Evolutionary conservation across 306 rosid genomes (phyloP), one percentile per base, ranked within the genome.

Genomic region (Prunus mume): DNA sequence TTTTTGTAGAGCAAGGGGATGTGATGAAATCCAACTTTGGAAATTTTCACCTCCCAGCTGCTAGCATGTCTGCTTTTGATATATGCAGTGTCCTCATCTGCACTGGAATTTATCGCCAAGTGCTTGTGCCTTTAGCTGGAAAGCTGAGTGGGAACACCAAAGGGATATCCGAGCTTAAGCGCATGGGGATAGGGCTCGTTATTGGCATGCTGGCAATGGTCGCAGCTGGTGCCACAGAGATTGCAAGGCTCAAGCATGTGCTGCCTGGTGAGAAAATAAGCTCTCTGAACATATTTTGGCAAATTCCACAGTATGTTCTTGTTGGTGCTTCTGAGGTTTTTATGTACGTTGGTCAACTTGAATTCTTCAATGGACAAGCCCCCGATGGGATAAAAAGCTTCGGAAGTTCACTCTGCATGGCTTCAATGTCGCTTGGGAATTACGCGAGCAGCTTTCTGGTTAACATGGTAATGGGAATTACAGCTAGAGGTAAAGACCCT

Each of bases 371-470:
- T 18, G 91, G 87, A 34, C 90, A 91, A 45, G 86, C 93, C 18
- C 96, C 91, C 11, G 93, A 91, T 20, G 93, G 96, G 22, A 83
- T 88, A 19, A 91, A 90, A 71, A 88, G 96, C 82, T 87, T 91
- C 30, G 96, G 96, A 49, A 88, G 93, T 61, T 89, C 93, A 15
- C 90, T 85, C 38, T 91, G 96, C 85, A 90, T 90, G 96, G 88
- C 96, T 11, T 88, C 93, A 1, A 88, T 88, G 43, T 85, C 96
- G 1, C 86, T 90, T 18, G 96, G 96, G 65, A 90, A 88, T 84
- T 90, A 86, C 25, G 87, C 83, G 28, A 88, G 93, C 73, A 86
- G 87, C 73, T 24, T 90, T 74, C 69, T 90, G 64, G 90, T 88
- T 38, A 75, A 77, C 32, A 75, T 85, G 27, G 96, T 90, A 54